Base-by-base conservation (phyloP, 352 stramenopile genomes). In the Lagenidium giganteum region DNA sequence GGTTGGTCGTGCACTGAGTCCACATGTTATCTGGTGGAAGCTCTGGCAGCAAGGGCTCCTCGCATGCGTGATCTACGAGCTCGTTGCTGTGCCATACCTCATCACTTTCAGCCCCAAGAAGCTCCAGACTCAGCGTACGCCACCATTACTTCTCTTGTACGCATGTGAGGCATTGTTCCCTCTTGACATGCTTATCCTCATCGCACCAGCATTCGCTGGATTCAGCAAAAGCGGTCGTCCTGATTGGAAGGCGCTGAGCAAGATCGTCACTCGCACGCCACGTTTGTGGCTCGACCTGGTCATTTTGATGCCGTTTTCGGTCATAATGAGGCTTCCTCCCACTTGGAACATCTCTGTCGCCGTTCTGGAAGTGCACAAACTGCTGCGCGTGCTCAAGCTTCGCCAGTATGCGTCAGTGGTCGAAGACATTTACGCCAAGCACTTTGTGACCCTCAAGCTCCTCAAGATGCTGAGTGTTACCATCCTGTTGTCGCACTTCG, bases 271-370 rank as follows among this genome's bases (percentile, higher is more conserved):
- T n/a, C n/a, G n/a, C n/a, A n/a, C n/a, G n/a, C n/a, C n/a, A n/a
- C n/a, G n/a, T n/a, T n/a, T n/a, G n/a, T n/a, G n/a, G 13, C 14
- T 54, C n/a, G 47, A 54, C 26, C 7, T 54, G 3, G 16, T 54
- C 16, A 23, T 37, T 14, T 28, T 54, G 3, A 22, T 54, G 12
- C 47, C 47, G 22, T 31, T 47, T 21, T 54, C 32, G n/a, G n/a
- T n/a, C n/a, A n/a, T n/a, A n/a, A n/a, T n/a, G n/a, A n/a, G n/a
- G n/a, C n/a, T n/a, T n/a, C n/a, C n/a, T n/a, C n/a, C n/a, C n/a
- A n/a, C n/a, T n/a, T n/a, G n/a, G n/a, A n/a, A n/a, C n/a, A n/a
- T n/a, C n/a, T n/a, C n/a, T n/a, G n/a, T n/a, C n/a, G n/a, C n/a
- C 9, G 18, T 11, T 12, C 14, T 47, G 8, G 40, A 47, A 20